Conservation (phyloP, 2,329 filamentous ascomycete species). For the Leptographium radiaticola region DNA sequence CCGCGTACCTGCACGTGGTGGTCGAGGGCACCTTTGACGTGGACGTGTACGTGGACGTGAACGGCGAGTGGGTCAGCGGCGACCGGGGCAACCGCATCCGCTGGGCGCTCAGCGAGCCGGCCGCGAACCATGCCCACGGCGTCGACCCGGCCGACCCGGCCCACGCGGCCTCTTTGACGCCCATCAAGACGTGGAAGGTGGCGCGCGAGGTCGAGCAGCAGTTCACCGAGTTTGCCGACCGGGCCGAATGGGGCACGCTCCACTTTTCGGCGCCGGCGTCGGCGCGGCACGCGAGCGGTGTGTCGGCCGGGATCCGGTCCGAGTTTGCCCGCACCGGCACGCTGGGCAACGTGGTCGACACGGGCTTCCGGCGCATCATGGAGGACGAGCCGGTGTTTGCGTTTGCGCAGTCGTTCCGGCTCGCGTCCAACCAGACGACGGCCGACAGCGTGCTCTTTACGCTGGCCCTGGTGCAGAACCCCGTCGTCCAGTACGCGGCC, state of each 20-base stretch:
- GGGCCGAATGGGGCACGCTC: constrained; percentile 72
- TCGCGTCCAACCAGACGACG: constrained; percentile 17
- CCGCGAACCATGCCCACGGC: constrained; percentile 13
- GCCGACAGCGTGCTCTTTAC: constrained; percentile 56
- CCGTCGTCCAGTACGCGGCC: constrained; percentile 65
- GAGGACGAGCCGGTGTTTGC: constrained; percentile 73
- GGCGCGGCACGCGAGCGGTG: constrained; percentile 57
- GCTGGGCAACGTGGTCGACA: constrained; percentile 42
- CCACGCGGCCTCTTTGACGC: neutral
- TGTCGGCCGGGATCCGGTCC: constrained; percentile 50
- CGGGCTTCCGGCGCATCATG: constrained; percentile 51
- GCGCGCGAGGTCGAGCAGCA: constrained; percentile 47
- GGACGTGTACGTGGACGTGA: constrained; percentile 53
- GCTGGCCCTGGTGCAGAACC: constrained; percentile 62
- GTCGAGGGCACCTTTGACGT: constrained; percentile 54
- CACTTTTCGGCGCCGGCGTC: constrained; percentile 61
- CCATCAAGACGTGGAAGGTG: constrained; percentile 54
- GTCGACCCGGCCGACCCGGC: constrained; percentile 15
- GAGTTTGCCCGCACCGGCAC: constrained; percentile 56
- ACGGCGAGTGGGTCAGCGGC: constrained; percentile 74
- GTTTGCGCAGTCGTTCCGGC: constrained; percentile 51
- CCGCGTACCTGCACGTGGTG: constrained; percentile 60
- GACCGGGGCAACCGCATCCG: constrained; percentile 54
- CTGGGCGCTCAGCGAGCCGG: constrained; percentile 48
- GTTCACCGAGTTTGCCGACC: constrained; percentile 62